Evolutionary conservation across 768 basidiomycete genomes (phyloP).

Genomic region (Boletellus ananas): DNA sequence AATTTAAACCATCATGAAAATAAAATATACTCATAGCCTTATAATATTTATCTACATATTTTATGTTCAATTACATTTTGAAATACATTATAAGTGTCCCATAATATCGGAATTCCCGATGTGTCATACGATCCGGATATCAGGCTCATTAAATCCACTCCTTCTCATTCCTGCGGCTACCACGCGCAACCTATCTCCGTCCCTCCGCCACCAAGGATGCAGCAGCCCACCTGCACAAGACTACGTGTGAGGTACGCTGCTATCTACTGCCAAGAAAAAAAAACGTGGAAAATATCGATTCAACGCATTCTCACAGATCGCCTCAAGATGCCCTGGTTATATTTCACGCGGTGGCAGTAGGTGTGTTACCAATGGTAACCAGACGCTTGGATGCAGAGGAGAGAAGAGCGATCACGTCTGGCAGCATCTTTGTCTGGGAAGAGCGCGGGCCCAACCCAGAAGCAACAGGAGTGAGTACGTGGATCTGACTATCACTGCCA

Average conservation of each 20-base stretch:
- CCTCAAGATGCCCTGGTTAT: slow-evolving; percentile 67
- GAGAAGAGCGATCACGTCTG: slow-evolving; percentile 62
- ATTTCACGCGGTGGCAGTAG: slow-evolving; percentile 65
- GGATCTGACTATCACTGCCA: neutral
- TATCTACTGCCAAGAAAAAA: neutral
- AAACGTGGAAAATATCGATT: neutral
- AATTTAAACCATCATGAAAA: too few species aligned
- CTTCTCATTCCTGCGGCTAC: slow-evolving; percentile 19
- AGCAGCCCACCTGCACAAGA: slow-evolving; percentile 62
- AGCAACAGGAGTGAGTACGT: slow-evolving; percentile 53
- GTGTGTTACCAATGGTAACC: slow-evolving; percentile 60
- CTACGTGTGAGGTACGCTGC: slow-evolving; percentile 47
- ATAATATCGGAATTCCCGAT: too few species aligned
- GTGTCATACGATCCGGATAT: slow-evolving; percentile 16
- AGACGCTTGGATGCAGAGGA: slow-evolving; percentile 76
- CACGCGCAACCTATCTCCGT: slow-evolving; percentile 12
- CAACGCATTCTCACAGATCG: slow-evolving; percentile 33
- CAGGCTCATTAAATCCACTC: slow-evolving; percentile 28
- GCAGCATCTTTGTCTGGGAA: slow-evolving; percentile 81
- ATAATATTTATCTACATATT: too few species aligned
- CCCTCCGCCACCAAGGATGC: slow-evolving; percentile 39
- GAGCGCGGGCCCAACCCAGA: slow-evolving; percentile 69
- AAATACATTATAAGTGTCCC: too few species aligned
- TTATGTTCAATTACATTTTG: too few species aligned
- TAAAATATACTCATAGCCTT: too few species aligned